Base-by-base conservation (phyloP, 495 filamentous ascomycete genomes). In the Aspergillus bertholletiae region DNA sequence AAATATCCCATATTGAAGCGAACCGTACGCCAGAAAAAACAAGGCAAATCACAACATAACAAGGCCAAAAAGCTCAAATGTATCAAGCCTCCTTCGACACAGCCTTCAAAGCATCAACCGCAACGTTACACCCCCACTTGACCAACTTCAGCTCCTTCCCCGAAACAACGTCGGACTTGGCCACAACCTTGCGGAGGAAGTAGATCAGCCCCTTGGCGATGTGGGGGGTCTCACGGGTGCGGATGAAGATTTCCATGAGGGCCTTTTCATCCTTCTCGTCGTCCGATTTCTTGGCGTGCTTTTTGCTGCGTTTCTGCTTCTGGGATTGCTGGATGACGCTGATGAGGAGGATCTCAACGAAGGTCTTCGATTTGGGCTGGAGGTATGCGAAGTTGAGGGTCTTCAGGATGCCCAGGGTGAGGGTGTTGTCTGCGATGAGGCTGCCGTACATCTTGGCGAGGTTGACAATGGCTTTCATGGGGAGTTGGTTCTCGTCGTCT, bases 391-490 rank as follows among this genome's bases (percentile, higher is more conserved):
- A 81, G 57, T 93, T 91, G 39, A 96, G 83, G 30, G 80, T 85
- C 69, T 87, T 96, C 39, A 97, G 67, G 27, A 88, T 75, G 0
- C 74, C 72, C 13, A 98, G 66, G 5, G 74, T 75, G 20, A 97
- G 67, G 1, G 72, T 78, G 3, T 83, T 82, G 32, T 84, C 84
- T 0, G 81, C 82, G 46, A 97, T 80, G 4, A 98, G 73, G 20
- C 74, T 75, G 7, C 87, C 92, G 66, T 84, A 96, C 79, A 96
- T 78, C 70, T 88, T 90, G 17, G 89, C 91, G n/a, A 92, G 74
- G 62, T 96, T 96, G 55, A 94, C 88, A n/a, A 96, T 74, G 27
- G 81, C 77, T 59, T 88, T 84, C 63, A 86, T 79, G 13, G 68
- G 66, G 40, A 82, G 62, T 18, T 64, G 63, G 24, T 73, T 69